Percentiles rank a stretch among this genome's conserved stretches.
phyloP scores from a whole-genome alignment of 139 green algal species.

The Ulvella scutata region DNA sequence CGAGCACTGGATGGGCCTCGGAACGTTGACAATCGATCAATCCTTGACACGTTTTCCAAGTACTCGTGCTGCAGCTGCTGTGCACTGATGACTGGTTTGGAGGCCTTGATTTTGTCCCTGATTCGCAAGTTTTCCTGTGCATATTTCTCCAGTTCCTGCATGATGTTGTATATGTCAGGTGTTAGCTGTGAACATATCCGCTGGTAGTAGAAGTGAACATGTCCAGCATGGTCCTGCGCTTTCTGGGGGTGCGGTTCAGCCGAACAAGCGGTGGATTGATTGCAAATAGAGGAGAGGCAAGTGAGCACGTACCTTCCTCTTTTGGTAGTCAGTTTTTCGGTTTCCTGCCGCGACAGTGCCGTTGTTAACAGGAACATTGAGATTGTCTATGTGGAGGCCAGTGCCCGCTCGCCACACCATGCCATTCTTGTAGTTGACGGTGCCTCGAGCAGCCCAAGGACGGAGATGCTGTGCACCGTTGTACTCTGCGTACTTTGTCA shows the following conservation, averaged over 20 bases:
- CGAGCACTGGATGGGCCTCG: neutral
- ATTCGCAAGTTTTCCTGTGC: neutral
- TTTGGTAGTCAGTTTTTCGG: neutral
- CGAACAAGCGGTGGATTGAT: too few species aligned
- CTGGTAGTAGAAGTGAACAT: too few species aligned
- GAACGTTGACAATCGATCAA: neutral
- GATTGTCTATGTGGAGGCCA: neutral
- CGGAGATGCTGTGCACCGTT: neutral
- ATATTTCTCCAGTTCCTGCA: neutral
- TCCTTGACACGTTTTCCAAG: neutral
- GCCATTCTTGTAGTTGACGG: neutral
- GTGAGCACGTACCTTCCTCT: neutral
- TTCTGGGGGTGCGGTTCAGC: too few species aligned
- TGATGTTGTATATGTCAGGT: neutral
- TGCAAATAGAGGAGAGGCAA: too few species aligned
- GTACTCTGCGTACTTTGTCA: neutral
- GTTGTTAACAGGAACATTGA: neutral
- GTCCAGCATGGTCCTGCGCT: too few species aligned
- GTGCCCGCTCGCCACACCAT: neutral
- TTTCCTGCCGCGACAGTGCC: neutral
- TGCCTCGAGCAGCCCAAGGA: neutral
- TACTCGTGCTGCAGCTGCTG: neutral
- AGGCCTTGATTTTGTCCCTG: neutral
- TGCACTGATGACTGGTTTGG: neutral
- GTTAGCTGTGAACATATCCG: too few species aligned